Evolutionary conservation across 768 basidiomycete species (phyloP).

Genomic region (Coprinopsis cinerea): DNA sequence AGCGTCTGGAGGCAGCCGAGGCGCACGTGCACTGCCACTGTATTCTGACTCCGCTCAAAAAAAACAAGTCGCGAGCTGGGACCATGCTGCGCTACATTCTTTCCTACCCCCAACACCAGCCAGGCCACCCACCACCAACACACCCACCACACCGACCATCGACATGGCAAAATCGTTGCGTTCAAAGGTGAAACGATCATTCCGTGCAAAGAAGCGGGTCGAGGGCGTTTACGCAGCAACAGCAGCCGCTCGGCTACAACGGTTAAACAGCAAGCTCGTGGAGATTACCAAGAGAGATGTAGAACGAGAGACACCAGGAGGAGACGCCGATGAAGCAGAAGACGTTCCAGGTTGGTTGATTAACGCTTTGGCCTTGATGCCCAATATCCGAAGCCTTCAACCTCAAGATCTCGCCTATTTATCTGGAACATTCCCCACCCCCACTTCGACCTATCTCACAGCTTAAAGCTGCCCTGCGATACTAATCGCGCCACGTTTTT

Average conservation of each 20-base stretch:
- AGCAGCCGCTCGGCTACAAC: slow-evolving; percentile 70
- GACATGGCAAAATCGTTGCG: slow-evolving; percentile 79
- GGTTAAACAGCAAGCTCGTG: slow-evolving; percentile 63
- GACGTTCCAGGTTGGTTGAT: slow-evolving; percentile 65
- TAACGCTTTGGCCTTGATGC: slow-evolving; percentile 42
- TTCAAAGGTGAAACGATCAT: slow-evolving; percentile 76
- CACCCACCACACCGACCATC: slow-evolving; percentile 3
- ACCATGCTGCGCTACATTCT: background rate
- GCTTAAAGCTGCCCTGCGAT: background rate
- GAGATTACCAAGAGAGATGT: slow-evolving; percentile 38
- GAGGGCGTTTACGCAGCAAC: slow-evolving; percentile 69
- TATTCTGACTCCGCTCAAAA: slow-evolving; percentile 14
- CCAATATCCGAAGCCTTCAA: slow-evolving; percentile 55
- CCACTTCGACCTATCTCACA: background rate
- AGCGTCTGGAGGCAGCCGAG: background rate
- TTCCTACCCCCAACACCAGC: too few species aligned
- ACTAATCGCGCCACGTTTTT: background rate
- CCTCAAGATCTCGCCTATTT: slow-evolving; percentile 39
- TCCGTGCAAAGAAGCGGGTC: slow-evolving; percentile 73
- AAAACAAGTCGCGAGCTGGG: slow-evolving; percentile 2
- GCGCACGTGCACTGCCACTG: background rate
- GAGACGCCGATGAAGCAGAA: slow-evolving; percentile 28
- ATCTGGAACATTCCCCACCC: background rate
- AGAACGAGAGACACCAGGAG: slow-evolving; percentile 31
- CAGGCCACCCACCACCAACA: slow-evolving; percentile 12